Percentiles rank a stretch among this genome's conserved stretches.
These are phyloP conservation scores for Xylariales sp. DNA, from an alignment of 2,329 filamentous ascomycete genomes.

Conservation along the genomic window DNA sequence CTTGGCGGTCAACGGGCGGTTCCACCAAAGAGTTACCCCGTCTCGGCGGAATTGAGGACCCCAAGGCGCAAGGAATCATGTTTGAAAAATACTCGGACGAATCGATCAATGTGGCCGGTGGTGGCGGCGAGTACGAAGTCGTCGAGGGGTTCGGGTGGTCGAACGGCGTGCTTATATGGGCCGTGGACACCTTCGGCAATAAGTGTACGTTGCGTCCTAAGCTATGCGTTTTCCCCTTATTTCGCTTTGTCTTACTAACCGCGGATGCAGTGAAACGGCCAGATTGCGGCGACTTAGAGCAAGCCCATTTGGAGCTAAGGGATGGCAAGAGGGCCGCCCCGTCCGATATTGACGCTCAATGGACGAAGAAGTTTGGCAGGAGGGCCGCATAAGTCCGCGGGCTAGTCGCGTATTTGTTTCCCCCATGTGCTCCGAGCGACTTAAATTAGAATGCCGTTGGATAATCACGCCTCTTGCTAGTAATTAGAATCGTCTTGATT, in stretches of 20 bases:
- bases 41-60: slow-evolving; percentile 58
- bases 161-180: slow-evolving; percentile 76
- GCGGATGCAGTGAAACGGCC: slow-evolving; percentile 59
- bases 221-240: background rate
- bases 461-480: background rate
- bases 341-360: slow-evolving; percentile 57
- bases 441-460: slow-evolving; percentile 19
- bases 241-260: slow-evolving; percentile 11
- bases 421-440: background rate
- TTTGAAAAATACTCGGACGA: slow-evolving; percentile 77
- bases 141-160: slow-evolving; percentile 79
- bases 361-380: slow-evolving; percentile 61
- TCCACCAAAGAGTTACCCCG: slow-evolving; percentile 64
- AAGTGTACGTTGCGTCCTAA: slow-evolving; percentile 44
- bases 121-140: slow-evolving; percentile 76
- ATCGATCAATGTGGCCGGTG: slow-evolving; percentile 68
- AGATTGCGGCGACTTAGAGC: slow-evolving; percentile 64
- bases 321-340: slow-evolving; percentile 58
- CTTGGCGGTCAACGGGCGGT: slow-evolving; percentile 75
- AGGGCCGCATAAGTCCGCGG: slow-evolving; percentile 9
- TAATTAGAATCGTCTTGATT: slow-evolving; percentile 3
- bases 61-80: slow-evolving; percentile 66
- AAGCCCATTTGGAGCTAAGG: slow-evolving; percentile 52
- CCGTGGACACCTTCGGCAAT: slow-evolving; percentile 70
- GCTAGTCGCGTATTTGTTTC: background rate